Percentiles rank a stretch among this genome's conserved stretches.
Conservation (phyloP, 176 grass and related monocot genomes). For the Eleusine indica region DNA sequence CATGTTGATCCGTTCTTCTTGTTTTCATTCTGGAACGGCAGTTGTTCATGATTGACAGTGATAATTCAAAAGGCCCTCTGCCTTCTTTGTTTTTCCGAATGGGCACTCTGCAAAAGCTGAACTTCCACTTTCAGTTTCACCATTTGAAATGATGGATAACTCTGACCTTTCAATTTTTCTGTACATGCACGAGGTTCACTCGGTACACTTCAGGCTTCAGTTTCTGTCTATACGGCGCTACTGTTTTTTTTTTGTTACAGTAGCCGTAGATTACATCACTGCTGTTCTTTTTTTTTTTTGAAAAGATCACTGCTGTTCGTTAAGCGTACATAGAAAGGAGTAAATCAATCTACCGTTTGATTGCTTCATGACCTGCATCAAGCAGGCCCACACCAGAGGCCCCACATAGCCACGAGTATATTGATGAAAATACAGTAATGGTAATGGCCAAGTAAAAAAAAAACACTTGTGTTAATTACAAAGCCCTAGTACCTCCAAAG, state of each 20-base stretch:
- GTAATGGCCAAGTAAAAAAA: neutral
- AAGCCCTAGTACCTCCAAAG: constrained; percentile 25
- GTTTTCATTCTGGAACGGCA: constrained; percentile 3
- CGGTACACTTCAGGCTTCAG: too few species aligned
- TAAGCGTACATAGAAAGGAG: neutral
- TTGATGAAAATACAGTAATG: neutral
- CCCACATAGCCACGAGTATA: neutral
- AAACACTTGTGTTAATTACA: neutral
- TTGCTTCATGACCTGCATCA: neutral
- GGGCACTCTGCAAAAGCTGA: constrained; percentile 39
- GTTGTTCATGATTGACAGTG: neutral
- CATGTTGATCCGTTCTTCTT: neutral
- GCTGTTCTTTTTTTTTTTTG: too few species aligned
- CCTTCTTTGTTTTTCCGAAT: neutral
- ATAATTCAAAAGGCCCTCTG: constrained; percentile 8
- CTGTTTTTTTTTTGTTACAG: neutral
- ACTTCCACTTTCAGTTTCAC: constrained; percentile 12
- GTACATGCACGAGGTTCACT: too few species aligned
- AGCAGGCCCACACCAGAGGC: constrained; percentile 4
- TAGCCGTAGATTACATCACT: neutral
- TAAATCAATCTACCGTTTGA: neutral
- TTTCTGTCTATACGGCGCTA: neutral
- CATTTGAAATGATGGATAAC: neutral
- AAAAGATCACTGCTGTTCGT: neutral
- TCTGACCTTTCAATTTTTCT: neutral